Evolutionary conservation across 345 rosid species (phyloP).

Genomic region (Capsella bursapastoris): DNA sequence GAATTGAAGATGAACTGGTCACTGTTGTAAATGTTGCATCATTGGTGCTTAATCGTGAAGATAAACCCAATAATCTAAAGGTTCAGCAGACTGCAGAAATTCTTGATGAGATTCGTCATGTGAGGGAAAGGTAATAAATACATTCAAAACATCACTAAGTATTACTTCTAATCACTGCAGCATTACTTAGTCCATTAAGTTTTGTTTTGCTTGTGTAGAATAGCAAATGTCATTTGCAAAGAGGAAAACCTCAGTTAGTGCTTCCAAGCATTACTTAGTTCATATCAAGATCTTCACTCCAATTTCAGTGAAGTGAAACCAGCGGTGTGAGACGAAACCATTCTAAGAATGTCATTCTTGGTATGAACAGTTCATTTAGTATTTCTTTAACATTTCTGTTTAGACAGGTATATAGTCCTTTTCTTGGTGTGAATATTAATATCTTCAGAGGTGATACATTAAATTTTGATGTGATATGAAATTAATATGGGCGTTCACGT

Average conservation of each 20-base stretch:
- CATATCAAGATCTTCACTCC: slow-evolving; percentile 21
- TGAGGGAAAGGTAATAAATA: slow-evolving; percentile 63
- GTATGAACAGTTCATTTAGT: slow-evolving; percentile 9
- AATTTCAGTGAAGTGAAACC: neutral
- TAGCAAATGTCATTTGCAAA: slow-evolving; percentile 36
- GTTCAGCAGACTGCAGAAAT: slow-evolving; percentile 70
- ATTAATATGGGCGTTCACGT: slow-evolving; percentile 14
- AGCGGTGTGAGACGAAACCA: neutral
- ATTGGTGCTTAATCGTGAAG: slow-evolving; percentile 52
- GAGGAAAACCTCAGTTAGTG: slow-evolving; percentile 32
- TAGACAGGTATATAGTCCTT: slow-evolving; percentile 4
- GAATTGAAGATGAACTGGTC: slow-evolving; percentile 70
- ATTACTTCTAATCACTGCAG: slow-evolving; percentile 7
- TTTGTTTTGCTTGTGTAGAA: slow-evolving; percentile 29
- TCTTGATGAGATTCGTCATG: slow-evolving; percentile 56
- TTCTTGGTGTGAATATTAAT: slow-evolving; percentile 32
- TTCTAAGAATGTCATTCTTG: neutral
- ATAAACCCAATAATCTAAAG: slow-evolving; percentile 57
- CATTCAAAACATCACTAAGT: slow-evolving; percentile 12
- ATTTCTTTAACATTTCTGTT: slow-evolving; percentile 12
- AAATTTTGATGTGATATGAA: slow-evolving; percentile 31
- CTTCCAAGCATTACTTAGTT: neutral
- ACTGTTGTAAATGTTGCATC: slow-evolving; percentile 64
- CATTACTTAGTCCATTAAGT: neutral
- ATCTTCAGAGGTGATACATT: slow-evolving; percentile 13